Conservation (phyloP, 768 basidiomycete species). For the Russula emetica region DNA sequence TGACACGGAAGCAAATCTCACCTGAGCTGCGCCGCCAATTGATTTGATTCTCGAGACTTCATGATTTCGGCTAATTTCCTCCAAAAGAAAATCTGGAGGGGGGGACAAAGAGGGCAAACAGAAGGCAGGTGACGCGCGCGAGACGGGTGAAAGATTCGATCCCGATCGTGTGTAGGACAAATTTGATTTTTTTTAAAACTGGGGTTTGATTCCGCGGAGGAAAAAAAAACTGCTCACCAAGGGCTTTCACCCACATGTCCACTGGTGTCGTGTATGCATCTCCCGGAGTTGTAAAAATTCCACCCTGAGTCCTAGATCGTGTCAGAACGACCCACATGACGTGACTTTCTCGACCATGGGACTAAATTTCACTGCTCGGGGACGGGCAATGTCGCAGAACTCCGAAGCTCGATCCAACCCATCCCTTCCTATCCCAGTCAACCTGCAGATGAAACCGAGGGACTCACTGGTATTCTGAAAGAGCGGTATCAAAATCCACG, state of each 20-base stretch:
- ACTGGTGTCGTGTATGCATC: slow-evolving; percentile 86
- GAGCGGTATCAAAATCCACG: slow-evolving; percentile 77
- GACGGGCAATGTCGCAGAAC: background rate
- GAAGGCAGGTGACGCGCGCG: background rate
- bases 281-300: slow-evolving; percentile 80
- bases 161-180: slow-evolving; percentile 35
- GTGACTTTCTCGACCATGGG: background rate
- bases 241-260: slow-evolving; percentile 86
- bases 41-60: slow-evolving; percentile 69
- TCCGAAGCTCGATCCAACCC: slow-evolving; percentile 8
- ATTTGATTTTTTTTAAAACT: slow-evolving; percentile 54
- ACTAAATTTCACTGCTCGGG: background rate
- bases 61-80: slow-evolving; percentile 65
- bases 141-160: slow-evolving; percentile 9
- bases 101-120: slow-evolving; percentile 11
- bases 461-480: slow-evolving; percentile 78
- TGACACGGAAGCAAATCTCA: slow-evolving; percentile 24
- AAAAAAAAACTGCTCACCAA: slow-evolving; percentile 54
- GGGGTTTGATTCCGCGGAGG: slow-evolving; percentile 25
- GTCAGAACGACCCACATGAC: slow-evolving; percentile 10
- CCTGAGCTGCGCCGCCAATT: slow-evolving; percentile 77
- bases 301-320: slow-evolving; percentile 66
- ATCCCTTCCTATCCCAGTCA: background rate
- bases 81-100: slow-evolving; percentile 61
- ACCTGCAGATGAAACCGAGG: slow-evolving; percentile 2